These are phyloP conservation scores for Rhodocollybia butyracea DNA, from an alignment of 768 basidiomycete species.

Conservation along the genomic window DNA sequence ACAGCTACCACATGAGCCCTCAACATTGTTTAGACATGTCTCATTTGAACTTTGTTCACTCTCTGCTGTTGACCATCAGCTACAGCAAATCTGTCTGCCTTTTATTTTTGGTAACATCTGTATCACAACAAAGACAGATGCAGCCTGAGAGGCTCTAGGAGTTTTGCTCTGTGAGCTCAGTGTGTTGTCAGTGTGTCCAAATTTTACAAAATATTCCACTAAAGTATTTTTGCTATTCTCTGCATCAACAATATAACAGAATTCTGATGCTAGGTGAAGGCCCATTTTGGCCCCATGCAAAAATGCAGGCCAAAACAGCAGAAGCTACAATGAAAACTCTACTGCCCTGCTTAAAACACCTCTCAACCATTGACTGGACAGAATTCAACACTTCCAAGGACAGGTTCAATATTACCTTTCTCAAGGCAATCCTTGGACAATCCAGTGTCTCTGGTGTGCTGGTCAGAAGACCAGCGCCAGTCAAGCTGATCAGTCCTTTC, in stretches of 20 bases:
- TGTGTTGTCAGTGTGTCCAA: too few species aligned
- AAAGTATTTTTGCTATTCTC: not conserved
- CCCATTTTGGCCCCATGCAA: not conserved
- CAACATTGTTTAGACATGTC: too few species aligned
- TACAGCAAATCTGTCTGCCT: not conserved
- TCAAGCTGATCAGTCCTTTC: not conserved
- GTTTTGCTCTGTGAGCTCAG: not conserved
- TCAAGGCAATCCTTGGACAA: not conserved
- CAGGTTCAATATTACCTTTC: not conserved
- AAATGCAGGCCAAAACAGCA: not conserved
- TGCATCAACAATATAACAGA: not conserved
- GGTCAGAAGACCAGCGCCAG: not conserved
- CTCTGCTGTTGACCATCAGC: not conserved
- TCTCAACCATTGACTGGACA: not conserved
- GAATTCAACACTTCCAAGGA: too few species aligned
- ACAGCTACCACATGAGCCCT: not conserved
- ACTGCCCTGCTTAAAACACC: not conserved
- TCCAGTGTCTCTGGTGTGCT: not conserved
- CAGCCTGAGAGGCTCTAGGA: not conserved
- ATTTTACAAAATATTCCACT: not conserved
- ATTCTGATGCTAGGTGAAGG: not conserved
- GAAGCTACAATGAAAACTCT: not conserved
- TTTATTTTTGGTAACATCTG: not conserved
- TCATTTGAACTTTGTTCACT: not conserved
- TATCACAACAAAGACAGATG: not conserved